phyloP scores from a whole-genome alignment of 768 basidiomycete genomes.

The Hydnomerulius pinastri region DNA sequence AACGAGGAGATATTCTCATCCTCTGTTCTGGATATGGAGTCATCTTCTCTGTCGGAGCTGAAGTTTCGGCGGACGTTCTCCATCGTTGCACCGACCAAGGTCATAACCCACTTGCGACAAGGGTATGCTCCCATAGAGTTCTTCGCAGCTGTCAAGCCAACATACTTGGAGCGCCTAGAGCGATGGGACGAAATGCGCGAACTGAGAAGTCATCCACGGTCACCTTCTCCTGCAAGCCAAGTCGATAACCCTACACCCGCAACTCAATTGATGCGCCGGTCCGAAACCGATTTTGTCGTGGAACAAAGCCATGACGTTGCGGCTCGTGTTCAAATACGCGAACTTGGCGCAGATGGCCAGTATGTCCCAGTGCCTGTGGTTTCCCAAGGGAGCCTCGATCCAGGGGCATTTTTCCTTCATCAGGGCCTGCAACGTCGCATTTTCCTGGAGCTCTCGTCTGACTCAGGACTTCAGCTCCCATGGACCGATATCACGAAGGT shows the following conservation, averaged over 20 bases:
- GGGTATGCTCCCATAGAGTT: conserved; percentile 89
- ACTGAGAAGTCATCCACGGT: conserved; percentile 49
- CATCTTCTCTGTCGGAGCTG: conserved; percentile 71
- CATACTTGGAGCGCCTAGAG: conserved; percentile 86
- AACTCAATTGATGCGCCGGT: conserved; percentile 81
- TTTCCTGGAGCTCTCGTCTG: conserved; percentile 73
- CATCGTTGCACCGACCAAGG: conserved; percentile 72
- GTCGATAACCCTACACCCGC: conserved; percentile 42
- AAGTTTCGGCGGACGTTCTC: conserved; percentile 84
- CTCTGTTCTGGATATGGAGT: conserved; percentile 69
- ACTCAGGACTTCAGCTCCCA: conserved; percentile 86
- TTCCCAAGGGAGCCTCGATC: conserved; percentile 72
- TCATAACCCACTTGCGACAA: conserved; percentile 67
- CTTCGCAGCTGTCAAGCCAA: conserved; percentile 79
- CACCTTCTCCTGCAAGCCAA: conserved; percentile 32
- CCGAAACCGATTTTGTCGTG: conserved; percentile 88
- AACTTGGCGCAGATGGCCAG: conserved; percentile 81
- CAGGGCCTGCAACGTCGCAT: conserved; percentile 93
- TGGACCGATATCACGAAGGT: conserved; percentile 82
- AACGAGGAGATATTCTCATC: conserved; percentile 87
- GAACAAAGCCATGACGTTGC: conserved; percentile 91
- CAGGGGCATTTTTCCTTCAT: conserved; percentile 84
- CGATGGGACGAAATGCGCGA: conserved; percentile 95
- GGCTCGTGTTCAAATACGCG: conserved; percentile 82
- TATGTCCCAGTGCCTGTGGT: conserved; percentile 85